These are phyloP conservation scores for Chrysanthemum lavandulifolium DNA, from an alignment of 129 eudicot species.

Conservation along the genomic window DNA sequence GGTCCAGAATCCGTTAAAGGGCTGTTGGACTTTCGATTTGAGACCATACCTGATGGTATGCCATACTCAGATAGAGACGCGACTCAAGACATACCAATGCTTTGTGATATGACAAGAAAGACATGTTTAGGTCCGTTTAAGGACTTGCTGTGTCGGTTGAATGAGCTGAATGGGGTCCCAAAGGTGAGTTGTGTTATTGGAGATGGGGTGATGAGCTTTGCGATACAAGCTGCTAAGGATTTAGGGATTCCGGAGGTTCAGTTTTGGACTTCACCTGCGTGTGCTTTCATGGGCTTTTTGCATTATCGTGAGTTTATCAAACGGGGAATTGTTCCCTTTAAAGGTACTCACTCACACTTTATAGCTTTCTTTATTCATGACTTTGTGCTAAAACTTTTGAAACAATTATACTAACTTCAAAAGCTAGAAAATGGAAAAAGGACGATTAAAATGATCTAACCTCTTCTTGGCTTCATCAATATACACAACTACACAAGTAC, in stretches of 20 bases:
- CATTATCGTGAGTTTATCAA: slow-evolving; percentile 48
- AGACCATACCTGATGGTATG: slow-evolving; percentile 61
- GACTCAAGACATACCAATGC: slow-evolving; percentile 56
- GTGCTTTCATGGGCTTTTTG: slow-evolving; percentile 53
- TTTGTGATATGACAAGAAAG: slow-evolving; percentile 43
- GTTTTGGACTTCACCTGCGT: slow-evolving; percentile 64
- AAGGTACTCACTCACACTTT: slow-evolving; percentile 28
- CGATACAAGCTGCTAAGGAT: slow-evolving; percentile 44
- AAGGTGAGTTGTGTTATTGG: slow-evolving; percentile 50
- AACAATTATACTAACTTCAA: too few species aligned
- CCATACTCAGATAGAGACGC: slow-evolving; percentile 50
- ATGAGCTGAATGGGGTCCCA: slow-evolving; percentile 32
- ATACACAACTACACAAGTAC: too few species aligned
- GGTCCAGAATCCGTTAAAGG: slow-evolving; percentile 52
- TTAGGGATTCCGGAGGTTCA: slow-evolving; percentile 58
- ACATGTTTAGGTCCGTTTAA: slow-evolving; percentile 50
- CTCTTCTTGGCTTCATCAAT: too few species aligned
- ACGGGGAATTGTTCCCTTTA: slow-evolving; percentile 55
- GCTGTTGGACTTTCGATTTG: slow-evolving; percentile 44
- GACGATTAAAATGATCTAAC: too few species aligned
- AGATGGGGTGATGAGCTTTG: slow-evolving; percentile 65
- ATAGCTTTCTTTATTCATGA: too few species aligned
- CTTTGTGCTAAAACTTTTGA: too few species aligned
- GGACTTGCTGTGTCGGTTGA: slow-evolving; percentile 41
- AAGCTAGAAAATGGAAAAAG: too few species aligned